Conservation (phyloP, 169 alveolate species). For the Condylostoma magnum region DNA sequence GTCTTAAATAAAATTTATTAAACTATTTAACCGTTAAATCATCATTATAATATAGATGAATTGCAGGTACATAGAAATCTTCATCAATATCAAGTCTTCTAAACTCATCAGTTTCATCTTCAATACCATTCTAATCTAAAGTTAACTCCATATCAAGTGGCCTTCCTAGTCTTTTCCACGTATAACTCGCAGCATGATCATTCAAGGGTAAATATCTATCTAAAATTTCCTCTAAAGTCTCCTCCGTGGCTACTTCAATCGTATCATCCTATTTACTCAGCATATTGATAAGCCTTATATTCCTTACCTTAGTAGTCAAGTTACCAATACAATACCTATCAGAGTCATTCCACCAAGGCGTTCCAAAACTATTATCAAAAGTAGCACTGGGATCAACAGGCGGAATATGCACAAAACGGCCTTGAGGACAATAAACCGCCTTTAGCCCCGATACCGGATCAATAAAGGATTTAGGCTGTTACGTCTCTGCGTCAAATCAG, state of each 20-base stretch:
- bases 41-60: constrained; percentile 88
- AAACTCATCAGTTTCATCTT: constrained; percentile 70
- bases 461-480: constrained; percentile 84
- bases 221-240: constrained; percentile 78
- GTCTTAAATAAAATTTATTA: too few relatives aligned
- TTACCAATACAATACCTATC: constrained; percentile 73
- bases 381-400: constrained; percentile 75
- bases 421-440: constrained; percentile 76
- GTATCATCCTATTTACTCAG: constrained; percentile 72
- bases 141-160: constrained; percentile 87
- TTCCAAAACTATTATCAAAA: constrained; percentile 38
- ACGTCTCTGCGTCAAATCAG: constrained; percentile 87
- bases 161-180: constrained; percentile 84
- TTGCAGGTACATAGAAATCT: constrained; percentile 85
- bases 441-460: constrained; percentile 75
- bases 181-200: constrained; percentile 87
- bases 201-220: constrained; percentile 77
- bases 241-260: constrained; percentile 59
- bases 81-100: constrained; percentile 73
- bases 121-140: constrained; percentile 78
- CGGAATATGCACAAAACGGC: constrained; percentile 80
- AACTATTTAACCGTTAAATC: constrained; percentile 70
- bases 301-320: constrained; percentile 69
- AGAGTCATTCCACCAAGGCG: constrained; percentile 87
- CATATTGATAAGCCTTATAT: constrained; percentile 76